Evolutionary conservation across 1,284 basidiomycete species (phyloP).

Genomic region (Stygiomarasmius scandens): DNA sequence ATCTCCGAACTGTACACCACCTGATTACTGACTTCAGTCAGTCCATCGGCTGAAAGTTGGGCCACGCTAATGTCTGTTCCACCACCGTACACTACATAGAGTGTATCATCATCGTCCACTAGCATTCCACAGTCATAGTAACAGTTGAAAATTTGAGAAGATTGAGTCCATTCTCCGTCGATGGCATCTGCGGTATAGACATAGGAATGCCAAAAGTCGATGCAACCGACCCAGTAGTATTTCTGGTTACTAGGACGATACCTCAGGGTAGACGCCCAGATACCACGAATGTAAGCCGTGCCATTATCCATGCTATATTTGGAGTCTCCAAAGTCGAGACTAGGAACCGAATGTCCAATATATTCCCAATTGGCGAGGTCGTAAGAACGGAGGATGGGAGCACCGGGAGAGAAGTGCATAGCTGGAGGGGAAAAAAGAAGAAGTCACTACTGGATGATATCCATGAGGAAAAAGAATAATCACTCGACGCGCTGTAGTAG

Average conservation of each 20-base stretch:
- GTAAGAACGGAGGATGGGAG: no score
- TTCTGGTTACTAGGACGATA: slow-evolving; percentile 20
- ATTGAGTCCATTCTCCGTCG: slow-evolving; percentile 15
- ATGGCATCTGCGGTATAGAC: no score
- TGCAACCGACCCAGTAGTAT: slow-evolving; percentile 30
- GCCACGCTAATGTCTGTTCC: no score
- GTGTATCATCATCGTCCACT: slow-evolving; percentile 23
- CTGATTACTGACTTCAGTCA: slow-evolving; percentile 16
- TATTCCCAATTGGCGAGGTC: slow-evolving; percentile 31
- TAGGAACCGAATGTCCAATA: slow-evolving; percentile 28
- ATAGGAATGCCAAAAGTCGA: slow-evolving; percentile 12
- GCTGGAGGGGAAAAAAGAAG: no score
- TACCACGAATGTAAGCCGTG: slow-evolving; percentile 26
- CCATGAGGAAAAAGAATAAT: no score
- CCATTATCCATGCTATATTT: slow-evolving; percentile 20
- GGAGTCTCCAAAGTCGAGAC: slow-evolving; percentile 21
- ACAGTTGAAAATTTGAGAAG: slow-evolving; percentile 16
- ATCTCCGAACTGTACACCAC: slow-evolving; percentile 10
- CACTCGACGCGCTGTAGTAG: slow-evolving; percentile 17
- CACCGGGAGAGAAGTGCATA: slow-evolving; percentile 27
- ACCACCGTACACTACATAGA: slow-evolving; percentile 22
- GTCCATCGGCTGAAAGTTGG: slow-evolving; percentile 16
- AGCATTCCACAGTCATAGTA: slow-evolving; percentile 23
- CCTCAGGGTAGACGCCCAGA: slow-evolving; percentile 28
- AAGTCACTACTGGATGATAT: no score